A percentile compares a stretch with the other conserved stretches of the same genome.
phyloP scores from a whole-genome alignment of 2,329 filamentous ascomycete genomes.

The Dryadomyces quercivorus region DNA sequence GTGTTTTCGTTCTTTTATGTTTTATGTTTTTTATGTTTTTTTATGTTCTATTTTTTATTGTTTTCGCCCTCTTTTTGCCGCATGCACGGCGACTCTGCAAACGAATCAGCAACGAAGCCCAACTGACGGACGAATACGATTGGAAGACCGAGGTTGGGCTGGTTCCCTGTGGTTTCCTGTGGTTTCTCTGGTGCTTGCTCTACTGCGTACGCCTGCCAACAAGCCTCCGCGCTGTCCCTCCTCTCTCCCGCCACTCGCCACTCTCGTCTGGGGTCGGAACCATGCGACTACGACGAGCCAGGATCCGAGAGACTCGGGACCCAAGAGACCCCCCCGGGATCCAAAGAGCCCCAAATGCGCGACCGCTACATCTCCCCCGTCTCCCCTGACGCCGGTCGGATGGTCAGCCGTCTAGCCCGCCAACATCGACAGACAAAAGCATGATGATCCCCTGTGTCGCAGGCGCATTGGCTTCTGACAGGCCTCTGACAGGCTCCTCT shows the following conservation, averaged over 20 bases:
- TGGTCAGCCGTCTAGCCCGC: neutral
- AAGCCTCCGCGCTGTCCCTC: too few species aligned
- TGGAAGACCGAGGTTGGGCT: neutral
- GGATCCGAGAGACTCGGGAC: too few species aligned
- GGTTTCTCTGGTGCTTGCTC: neutral
- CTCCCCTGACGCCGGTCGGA: too few species aligned
- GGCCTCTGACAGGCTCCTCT: too few species aligned
- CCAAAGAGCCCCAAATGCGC: too few species aligned
- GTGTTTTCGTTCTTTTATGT: neutral
- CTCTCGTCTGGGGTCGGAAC: too few species aligned
- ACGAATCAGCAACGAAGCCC: neutral
- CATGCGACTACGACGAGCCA: too few species aligned
- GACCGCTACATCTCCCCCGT: too few species aligned
- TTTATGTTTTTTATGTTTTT: neutral
- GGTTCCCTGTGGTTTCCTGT: neutral
- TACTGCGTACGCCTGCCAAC: too few species aligned
- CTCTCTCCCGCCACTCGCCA: too few species aligned
- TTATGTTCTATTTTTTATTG: neutral
- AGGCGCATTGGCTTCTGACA: neutral
- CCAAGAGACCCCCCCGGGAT: too few species aligned
- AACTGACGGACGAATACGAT: neutral
- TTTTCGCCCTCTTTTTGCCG: neutral
- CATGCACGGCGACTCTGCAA: neutral
- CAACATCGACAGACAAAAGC: neutral
- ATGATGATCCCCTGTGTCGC: neutral